Base-by-base conservation (phyloP, 2,329 filamentous ascomycete genomes). In the Corinectria fuckeliana region DNA sequence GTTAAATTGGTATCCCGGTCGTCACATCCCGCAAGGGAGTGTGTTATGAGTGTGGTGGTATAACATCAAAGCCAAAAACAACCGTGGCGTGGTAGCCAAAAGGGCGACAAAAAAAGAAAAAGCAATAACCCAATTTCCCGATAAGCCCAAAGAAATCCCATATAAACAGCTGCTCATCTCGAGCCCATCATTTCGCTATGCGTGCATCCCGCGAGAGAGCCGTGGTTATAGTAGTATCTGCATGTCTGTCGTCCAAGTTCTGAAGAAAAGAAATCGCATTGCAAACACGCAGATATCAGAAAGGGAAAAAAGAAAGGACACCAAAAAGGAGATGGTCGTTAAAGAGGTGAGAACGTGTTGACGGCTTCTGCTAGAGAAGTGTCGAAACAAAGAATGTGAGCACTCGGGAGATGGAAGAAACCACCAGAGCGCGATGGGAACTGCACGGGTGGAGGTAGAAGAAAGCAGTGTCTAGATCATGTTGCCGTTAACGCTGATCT, bases 401-500 rank as follows among this genome's bases (percentile, higher is more conserved):
- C 6, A 44, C 56, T 39, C 53, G 41, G 41, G 55, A 52, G 48
- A n/a, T 34, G 18, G 32, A 11, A 20, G 26, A 28, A 28, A 25
- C 18, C 21, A 41, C 14, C 28, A 44, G 18, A 25, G 54, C n/a
- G 26, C 23, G 32, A 56, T 23, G 39, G 26, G 49, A 44, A 34
- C 30, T 50, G 30, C 28, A 38, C 39, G 39, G 41, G 3, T 16
- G 26, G 21, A 39, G 32, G 16, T 13, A 18, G 34, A n/a, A 16
- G 23, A 11, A 50, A 9, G 23, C 4, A 21, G 10, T 18, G 45
- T 53, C 69, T 77, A 90, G 71, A 91, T 89, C 86, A 89, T 89
- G 76, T 87, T 89, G 42, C 91, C 91, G 72, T 94, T 94, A 64
- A 93, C 87, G 72, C 88, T 90, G 69, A 95, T 87, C 77, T 93